These are phyloP conservation scores for Bathelium albidoporum DNA, from an alignment of 495 filamentous ascomycete species.

Conservation along the genomic window DNA sequence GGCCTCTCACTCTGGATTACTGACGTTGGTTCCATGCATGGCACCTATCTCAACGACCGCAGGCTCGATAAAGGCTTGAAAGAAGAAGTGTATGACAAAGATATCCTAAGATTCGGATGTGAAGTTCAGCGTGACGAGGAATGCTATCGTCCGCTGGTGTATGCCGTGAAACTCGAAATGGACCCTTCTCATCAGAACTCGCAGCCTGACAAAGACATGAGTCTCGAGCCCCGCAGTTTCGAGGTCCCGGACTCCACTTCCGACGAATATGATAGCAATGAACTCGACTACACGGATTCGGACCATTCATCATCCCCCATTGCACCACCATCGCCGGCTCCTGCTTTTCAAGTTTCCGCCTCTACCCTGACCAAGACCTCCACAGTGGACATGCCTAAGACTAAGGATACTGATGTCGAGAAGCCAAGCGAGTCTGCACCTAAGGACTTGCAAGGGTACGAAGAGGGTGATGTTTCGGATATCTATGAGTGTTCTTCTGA, in stretches of 20 bases:
- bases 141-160: not conserved
- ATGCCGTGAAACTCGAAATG: not conserved
- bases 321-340: not conserved
- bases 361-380: not conserved
- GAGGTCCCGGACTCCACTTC: not conserved
- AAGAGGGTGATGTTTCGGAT: not conserved
- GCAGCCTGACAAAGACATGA: not conserved
- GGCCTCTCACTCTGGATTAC: conserved; percentile 34
- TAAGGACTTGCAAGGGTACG: not conserved
- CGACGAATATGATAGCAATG: not conserved
- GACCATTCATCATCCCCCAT: not conserved
- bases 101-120: not conserved
- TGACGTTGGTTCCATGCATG: conserved; percentile 49
- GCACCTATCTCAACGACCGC: conserved; percentile 36
- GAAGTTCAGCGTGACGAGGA: conserved; percentile 2
- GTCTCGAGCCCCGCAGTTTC: not conserved
- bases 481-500: not conserved
- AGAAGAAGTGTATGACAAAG: not conserved
- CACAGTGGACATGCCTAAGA: not conserved
- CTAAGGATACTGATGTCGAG: not conserved
- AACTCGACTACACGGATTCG: not conserved
- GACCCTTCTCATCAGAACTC: not conserved
- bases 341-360: not conserved
- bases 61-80: conserved; percentile 8
- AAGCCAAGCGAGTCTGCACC: not conserved